Percentiles rank a stretch among this genome's conserved stretches.
Conservation (phyloP, 257 asterid species). For the Nemophila menziesii region DNA sequence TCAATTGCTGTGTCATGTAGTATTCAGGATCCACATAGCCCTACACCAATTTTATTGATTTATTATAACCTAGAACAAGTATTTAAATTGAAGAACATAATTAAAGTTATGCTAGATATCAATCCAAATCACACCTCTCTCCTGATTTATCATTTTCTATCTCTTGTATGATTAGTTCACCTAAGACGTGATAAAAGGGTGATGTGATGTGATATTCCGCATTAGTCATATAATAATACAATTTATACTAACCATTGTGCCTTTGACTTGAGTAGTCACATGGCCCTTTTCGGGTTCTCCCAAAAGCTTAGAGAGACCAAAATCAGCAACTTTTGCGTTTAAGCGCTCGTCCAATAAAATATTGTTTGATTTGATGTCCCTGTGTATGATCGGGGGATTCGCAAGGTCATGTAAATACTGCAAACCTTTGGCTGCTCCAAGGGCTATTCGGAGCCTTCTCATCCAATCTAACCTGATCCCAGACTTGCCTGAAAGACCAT, state of each 20-base stretch:
- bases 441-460: slow-evolving; percentile 61
- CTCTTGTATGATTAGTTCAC: too few species aligned
- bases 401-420: slow-evolving; percentile 86
- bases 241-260: slow-evolving; percentile 66
- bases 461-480: slow-evolving; percentile 85
- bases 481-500: slow-evolving; percentile 62
- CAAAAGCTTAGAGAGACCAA: slow-evolving; percentile 77
- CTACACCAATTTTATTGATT: slow-evolving; percentile 17
- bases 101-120: too few species aligned
- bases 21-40: slow-evolving; percentile 96
- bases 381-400: slow-evolving; percentile 78
- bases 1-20: slow-evolving; percentile 75
- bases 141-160: too few species aligned
- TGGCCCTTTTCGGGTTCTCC: slow-evolving; percentile 50
- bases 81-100: not conserved
- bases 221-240: too few species aligned
- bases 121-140: too few species aligned
- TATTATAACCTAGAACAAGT: not conserved
- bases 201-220: too few species aligned
- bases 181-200: too few species aligned
- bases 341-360: slow-evolving; percentile 61
- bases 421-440: slow-evolving; percentile 77
- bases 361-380: slow-evolving; percentile 77
- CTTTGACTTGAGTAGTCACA: slow-evolving; percentile 89
- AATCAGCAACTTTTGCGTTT: slow-evolving; percentile 86